Percentiles rank a stretch among this genome's conserved stretches.
Evolutionary conservation across 768 basidiomycete species (phyloP).

Genomic region (Termitomyces sp.): DNA sequence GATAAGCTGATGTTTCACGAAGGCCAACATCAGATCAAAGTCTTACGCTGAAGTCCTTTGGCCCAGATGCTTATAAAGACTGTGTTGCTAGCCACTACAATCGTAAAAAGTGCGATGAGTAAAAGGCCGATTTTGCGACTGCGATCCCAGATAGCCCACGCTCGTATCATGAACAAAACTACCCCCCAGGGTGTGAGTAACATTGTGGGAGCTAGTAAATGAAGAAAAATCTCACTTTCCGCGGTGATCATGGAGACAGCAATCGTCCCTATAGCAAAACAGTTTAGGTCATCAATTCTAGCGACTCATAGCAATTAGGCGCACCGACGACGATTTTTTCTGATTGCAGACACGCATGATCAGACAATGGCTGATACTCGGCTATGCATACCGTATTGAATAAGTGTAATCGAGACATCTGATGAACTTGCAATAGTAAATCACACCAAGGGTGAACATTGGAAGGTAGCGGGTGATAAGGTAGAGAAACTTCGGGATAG

Average conservation of each 20-base stretch:
- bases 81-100: neutral
- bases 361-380: neutral
- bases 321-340: neutral
- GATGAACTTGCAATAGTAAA: neutral
- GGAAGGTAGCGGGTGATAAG: conserved; percentile 9
- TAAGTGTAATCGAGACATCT: too few relatives aligned
- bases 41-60: neutral
- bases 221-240: neutral
- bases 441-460: neutral
- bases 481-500: conserved; percentile 7
- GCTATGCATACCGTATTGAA: neutral
- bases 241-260: neutral
- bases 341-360: neutral
- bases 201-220: neutral
- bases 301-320: neutral
- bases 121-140: neutral
- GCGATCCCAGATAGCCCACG: neutral
- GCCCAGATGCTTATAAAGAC: neutral
- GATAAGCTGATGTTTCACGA: neutral
- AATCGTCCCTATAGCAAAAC: neutral
- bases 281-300: neutral
- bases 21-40: neutral
- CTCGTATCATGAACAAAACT: neutral
- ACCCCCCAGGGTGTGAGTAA: neutral
- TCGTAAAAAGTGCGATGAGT: neutral